These are phyloP conservation scores for Nakazawaea anatomiae DNA, from an alignment of 805 yeast species.

Conservation along the genomic window DNA sequence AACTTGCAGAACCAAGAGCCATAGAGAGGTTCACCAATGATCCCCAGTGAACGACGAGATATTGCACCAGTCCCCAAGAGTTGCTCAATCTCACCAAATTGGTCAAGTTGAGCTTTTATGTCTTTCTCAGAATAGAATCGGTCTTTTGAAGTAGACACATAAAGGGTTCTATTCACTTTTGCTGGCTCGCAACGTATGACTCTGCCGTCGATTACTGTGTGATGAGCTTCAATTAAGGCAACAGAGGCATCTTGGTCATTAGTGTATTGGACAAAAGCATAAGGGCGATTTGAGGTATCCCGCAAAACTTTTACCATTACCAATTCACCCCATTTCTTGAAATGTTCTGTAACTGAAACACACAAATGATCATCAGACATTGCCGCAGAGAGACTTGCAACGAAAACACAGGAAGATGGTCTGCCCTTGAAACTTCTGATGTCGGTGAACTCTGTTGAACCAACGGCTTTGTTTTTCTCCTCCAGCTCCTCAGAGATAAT, in stretches of 20 bases:
- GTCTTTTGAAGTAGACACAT: conserved; percentile 33
- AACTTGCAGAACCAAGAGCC: conserved; percentile 71
- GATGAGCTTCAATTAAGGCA: conserved; percentile 68
- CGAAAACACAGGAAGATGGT: conserved; percentile 86
- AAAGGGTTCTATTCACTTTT: conserved; percentile 82
- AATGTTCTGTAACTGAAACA: conserved; percentile 61
- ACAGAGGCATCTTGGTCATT: conserved; percentile 60
- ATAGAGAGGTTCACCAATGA: not conserved
- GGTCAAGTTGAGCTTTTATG: conserved; percentile 33
- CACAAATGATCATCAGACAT: conserved; percentile 68
- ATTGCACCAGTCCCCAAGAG: conserved; percentile 34
- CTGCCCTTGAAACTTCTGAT: conserved; percentile 34
- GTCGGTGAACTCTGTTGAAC: conserved; percentile 15
- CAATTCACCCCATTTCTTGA: conserved; percentile 65
- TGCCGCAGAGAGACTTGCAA: conserved; percentile 71
- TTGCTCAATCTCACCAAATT: conserved; percentile 76
- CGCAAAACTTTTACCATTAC: conserved; percentile 75
- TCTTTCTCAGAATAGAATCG: conserved; percentile 18
- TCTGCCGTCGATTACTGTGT: conserved; percentile 65
- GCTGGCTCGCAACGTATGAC: conserved; percentile 86
- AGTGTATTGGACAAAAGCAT: conserved; percentile 86
- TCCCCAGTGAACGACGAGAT: not conserved
- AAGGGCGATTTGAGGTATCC: conserved; percentile 78
- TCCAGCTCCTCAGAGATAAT: not conserved
- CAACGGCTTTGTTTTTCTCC: conserved; percentile 12